Percentiles rank a stretch among this genome's conserved stretches.
Conservation (phyloP, 2,329 filamentous ascomycete genomes). For the Penicillium janthinellum region DNA sequence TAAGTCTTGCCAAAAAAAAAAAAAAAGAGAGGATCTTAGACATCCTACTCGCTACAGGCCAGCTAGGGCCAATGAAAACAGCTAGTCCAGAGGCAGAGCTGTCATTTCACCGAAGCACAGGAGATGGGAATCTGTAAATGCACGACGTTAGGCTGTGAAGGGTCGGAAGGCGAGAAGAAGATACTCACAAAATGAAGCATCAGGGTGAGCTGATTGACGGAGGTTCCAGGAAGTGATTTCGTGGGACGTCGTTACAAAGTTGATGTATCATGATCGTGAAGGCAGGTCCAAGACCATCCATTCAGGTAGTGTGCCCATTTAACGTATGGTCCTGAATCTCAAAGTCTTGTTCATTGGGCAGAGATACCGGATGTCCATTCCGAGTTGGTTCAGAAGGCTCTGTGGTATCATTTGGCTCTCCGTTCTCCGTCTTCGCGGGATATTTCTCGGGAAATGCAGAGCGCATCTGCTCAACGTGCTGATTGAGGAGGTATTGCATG, state of each 20-base stretch:
- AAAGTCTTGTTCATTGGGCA: neutral
- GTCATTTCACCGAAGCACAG: neutral
- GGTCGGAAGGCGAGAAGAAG: neutral
- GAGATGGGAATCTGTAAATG: neutral
- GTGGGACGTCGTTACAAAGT: neutral
- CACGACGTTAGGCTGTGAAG: neutral
- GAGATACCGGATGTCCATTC: neutral
- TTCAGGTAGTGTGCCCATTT: slow-evolving; percentile 7
- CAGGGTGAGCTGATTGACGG: neutral
- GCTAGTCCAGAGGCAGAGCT: neutral
- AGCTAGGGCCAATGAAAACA: neutral
- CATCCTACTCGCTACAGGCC: neutral
- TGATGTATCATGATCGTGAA: slow-evolving; percentile 5
- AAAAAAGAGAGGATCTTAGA: no score
- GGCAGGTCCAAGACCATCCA: neutral
- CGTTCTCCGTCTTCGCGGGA: slow-evolving; percentile 3
- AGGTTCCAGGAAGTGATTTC: neutral
- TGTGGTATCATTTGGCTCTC: neutral
- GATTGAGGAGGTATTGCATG: slow-evolving; percentile 26
- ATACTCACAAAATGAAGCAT: neutral
- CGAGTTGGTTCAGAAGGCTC: neutral
- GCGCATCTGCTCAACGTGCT: slow-evolving; percentile 29
- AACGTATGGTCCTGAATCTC: neutral
- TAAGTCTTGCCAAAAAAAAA: no score
- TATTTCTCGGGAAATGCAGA: slow-evolving; percentile 28